Conservation (phyloP, 768 basidiomycete genomes). For the Strobilomyces dryophilus region DNA sequence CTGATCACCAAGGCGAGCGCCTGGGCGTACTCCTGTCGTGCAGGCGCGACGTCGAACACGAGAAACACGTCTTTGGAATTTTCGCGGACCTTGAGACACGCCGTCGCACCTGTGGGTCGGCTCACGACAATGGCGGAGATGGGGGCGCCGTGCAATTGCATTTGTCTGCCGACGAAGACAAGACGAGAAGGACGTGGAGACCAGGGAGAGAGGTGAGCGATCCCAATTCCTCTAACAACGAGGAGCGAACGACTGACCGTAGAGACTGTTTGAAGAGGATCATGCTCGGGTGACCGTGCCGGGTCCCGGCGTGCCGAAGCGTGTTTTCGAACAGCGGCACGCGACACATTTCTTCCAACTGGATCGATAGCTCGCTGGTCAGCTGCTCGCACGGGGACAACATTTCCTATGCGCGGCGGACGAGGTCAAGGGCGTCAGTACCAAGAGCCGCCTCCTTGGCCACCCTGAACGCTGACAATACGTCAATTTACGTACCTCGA, state of each 20-base stretch:
- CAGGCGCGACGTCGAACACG: conserved; percentile 59
- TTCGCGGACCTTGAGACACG: conserved; percentile 38
- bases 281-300: conserved; percentile 36
- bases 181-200: background rate
- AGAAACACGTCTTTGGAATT: conserved; percentile 39
- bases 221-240: background rate
- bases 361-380: conserved; percentile 41
- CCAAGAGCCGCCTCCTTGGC: background rate
- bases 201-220: background rate
- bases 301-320: conserved; percentile 31
- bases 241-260: conserved; percentile 10
- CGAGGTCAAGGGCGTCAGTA: conserved; percentile 2
- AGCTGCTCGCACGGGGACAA: conserved; percentile 49
- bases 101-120: conserved; percentile 56
- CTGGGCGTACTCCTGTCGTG: conserved; percentile 27
- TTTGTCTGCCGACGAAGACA: conserved; percentile 16
- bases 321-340: conserved; percentile 45
- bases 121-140: conserved; percentile 47
- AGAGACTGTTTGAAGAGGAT: conserved; percentile 31
- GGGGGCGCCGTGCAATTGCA: conserved; percentile 14
- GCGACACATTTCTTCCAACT: conserved; percentile 45
- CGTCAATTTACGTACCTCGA: conserved; percentile 19
- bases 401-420: conserved; percentile 38
- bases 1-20: conserved; percentile 52
- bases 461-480: background rate